Percentiles rank a stretch among this genome's conserved stretches.
These are phyloP conservation scores for Wickerhamomyces chaumierensis DNA, from an alignment of 805 yeast species.

Conservation along the genomic window DNA sequence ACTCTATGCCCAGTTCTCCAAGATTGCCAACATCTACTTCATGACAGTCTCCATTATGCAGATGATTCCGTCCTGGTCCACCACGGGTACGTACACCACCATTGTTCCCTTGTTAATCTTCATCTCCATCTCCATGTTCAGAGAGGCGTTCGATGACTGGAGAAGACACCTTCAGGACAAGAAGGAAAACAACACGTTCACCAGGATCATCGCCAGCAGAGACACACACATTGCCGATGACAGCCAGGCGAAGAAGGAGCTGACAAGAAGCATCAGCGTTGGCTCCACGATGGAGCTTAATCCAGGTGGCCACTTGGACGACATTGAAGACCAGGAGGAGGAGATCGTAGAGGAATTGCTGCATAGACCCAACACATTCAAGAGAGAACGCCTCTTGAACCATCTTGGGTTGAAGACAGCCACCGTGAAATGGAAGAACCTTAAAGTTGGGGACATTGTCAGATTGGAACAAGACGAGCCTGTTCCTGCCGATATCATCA, in stretches of 20 bases:
- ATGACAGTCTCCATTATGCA: slow-evolving; percentile 84
- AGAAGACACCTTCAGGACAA: slow-evolving; percentile 77
- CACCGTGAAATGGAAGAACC: slow-evolving; percentile 52
- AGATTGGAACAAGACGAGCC: slow-evolving; percentile 71
- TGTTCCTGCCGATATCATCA: slow-evolving; percentile 84
- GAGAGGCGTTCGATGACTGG: slow-evolving; percentile 93
- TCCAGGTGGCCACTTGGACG: slow-evolving; percentile 2
- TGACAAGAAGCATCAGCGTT: slow-evolving; percentile 4
- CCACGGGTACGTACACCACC: slow-evolving; percentile 93
- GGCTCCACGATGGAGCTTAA: slow-evolving; percentile 9
- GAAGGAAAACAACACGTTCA: slow-evolving; percentile 59
- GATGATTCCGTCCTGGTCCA: slow-evolving; percentile 94
- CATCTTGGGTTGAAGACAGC: slow-evolving; percentile 12
- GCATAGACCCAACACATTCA: slow-evolving; percentile 15
- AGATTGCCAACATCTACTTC: slow-evolving; percentile 85
- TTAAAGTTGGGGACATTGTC: slow-evolving; percentile 82
- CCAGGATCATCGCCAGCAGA: slow-evolving; percentile 28
- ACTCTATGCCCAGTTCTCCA: slow-evolving; percentile 81
- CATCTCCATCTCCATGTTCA: slow-evolving; percentile 75
- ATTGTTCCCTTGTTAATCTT: slow-evolving; percentile 81
- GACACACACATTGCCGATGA: slow-evolving; percentile 2
- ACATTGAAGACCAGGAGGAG: slow-evolving; percentile 1
- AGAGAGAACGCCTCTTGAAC: slow-evolving; percentile 19
- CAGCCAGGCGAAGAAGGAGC: slow-evolving; percentile 1
- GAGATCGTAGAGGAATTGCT: slow-evolving; percentile 3